Base-by-base conservation (phyloP, 345 rosid genomes). In the Balakata baccata region DNA sequence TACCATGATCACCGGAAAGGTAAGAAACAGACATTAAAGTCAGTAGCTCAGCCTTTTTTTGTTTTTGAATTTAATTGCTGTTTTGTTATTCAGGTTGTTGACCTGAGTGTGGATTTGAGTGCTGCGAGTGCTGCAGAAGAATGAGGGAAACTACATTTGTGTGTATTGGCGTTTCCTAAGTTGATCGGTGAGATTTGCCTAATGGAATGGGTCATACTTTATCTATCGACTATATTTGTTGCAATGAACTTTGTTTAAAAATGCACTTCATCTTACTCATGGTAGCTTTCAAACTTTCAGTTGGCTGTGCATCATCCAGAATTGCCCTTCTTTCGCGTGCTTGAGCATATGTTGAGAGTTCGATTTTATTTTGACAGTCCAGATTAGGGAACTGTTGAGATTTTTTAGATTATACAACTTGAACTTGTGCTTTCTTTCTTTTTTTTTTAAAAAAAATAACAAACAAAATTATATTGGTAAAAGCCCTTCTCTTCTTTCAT, bases 1-100 rank as follows among this genome's bases (percentile, higher is more conserved):
- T 74, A 86, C 90, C 71, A n/a, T 87, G 88, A 92, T 92, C 82
- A 95, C 99, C 3, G 99, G 99, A 82, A 95, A 95, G 98, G 99
- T 92, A 82, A n/a, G n/a, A n/a, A 54, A 29, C 34, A 29, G 34
- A 29, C 34, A 2, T 29, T 29, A 29, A 29, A 1, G 34, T 29
- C 34, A 29, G 34, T 29, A 1, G 34, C 2, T 29, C 2, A 29
- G 34, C 25, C 56, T 22, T 73, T 18, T 14, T 17, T 54, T 29
- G 52, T 34, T 37, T 9, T 39, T 46, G 14, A n/a, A 5, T 5
- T 54, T 29, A 14, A 18, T 43, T 66, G 17, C 16, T 16, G 16
- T 41, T 54, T 65, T 84, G 87, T 29, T 70, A 52, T 56, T 47
- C 85, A 95, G 99, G 92, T 70, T 58, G 69, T 92, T 74, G 98